phyloP scores from a whole-genome alignment of 331 rosid species.

The Acacia pycnantha region DNA sequence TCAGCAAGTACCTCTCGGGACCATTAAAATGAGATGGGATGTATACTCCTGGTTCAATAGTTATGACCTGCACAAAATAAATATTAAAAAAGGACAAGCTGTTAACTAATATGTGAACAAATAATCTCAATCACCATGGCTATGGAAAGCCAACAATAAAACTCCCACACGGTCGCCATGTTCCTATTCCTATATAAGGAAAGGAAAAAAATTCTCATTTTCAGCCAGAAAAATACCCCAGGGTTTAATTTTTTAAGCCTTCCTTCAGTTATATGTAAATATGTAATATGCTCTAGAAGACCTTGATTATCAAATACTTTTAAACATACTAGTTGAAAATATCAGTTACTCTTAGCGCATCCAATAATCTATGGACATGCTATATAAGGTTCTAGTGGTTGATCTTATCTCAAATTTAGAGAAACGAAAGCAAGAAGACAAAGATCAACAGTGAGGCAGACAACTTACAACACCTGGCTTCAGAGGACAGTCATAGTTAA shows the following conservation, averaged over 20 bases:
- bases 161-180: background rate
- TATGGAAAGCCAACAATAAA: constrained; percentile 3
- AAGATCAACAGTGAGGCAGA: constrained; percentile 30
- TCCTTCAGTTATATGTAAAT: background rate
- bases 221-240: constrained; percentile 18
- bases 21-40: constrained; percentile 65
- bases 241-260: background rate
- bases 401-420: constrained; percentile 14
- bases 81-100: background rate
- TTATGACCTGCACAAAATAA: constrained; percentile 62
- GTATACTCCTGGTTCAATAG: constrained; percentile 94
- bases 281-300: background rate
- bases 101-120: background rate
- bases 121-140: background rate
- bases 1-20: constrained; percentile 58
- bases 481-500: constrained; percentile 63
- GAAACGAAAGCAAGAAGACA: background rate
- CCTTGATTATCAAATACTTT: background rate
- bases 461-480: constrained; percentile 96
- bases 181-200: background rate
- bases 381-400: background rate
- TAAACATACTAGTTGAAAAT: background rate
- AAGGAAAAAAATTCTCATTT: background rate
- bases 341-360: background rate
- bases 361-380: background rate